Percentiles rank a stretch among this genome's conserved stretches.
phyloP scores from a whole-genome alignment of 805 yeast genomes.

The Nakazawaea populi region DNA sequence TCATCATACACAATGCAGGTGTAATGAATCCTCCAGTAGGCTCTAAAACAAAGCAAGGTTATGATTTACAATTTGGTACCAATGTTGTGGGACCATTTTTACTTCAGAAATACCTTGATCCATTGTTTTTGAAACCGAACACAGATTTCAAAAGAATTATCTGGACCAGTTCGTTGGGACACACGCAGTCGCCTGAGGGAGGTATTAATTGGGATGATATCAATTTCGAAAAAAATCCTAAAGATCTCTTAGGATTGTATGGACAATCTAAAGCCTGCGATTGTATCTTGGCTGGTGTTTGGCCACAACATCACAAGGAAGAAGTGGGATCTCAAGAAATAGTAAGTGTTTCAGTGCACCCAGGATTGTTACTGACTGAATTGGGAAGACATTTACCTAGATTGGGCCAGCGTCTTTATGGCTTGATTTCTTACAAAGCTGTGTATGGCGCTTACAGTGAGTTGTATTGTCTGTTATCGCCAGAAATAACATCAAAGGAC shows the following conservation, averaged over 20 bases:
- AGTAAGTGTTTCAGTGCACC: conserved; percentile 28
- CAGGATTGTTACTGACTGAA: conserved; percentile 23
- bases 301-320: conserved; percentile 23
- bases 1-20: conserved; percentile 39
- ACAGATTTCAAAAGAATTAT: conserved; percentile 28
- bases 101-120: conserved; percentile 32
- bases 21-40: conserved; percentile 32
- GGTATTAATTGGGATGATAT: conserved; percentile 12
- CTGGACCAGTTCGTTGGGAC: conserved; percentile 39
- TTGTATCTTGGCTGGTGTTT: conserved; percentile 27
- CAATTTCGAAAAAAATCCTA: neutral
- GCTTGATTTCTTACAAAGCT: conserved; percentile 13
- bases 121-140: conserved; percentile 27
- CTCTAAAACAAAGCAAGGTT: conserved; percentile 34
- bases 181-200: conserved; percentile 18
- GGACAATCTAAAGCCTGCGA: conserved; percentile 34
- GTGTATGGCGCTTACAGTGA: conserved; percentile 32
- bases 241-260: conserved; percentile 14
- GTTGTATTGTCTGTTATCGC: conserved; percentile 30
- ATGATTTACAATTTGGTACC: conserved; percentile 40
- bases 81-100: conserved; percentile 42
- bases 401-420: neutral
- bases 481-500: conserved; percentile 19
- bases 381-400: neutral
- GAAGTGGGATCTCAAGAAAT: conserved; percentile 20